Evolutionary conservation across 345 rosid genomes (phyloP).

Genomic region (Syzygium grande): DNA sequence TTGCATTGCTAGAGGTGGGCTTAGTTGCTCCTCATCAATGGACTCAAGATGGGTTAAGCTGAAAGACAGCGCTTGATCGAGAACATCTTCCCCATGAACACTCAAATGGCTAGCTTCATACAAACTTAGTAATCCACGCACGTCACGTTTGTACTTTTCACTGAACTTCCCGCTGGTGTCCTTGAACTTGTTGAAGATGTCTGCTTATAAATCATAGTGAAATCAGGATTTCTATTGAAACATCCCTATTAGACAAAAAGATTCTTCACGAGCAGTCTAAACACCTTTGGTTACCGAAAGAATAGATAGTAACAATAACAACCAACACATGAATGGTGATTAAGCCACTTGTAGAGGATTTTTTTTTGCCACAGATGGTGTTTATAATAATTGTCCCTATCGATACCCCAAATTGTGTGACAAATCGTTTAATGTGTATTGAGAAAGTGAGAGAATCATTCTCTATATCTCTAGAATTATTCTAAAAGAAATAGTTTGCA

Average conservation of each 20-base stretch:
- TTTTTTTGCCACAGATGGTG: background rate
- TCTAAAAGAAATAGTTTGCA: too few species aligned
- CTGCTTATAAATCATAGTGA: background rate
- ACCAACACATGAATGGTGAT: background rate
- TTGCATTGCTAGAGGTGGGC: slow-evolving; percentile 1
- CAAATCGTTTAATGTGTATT: too few species aligned
- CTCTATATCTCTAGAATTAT: too few species aligned
- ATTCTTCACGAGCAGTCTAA: background rate
- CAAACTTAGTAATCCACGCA: background rate
- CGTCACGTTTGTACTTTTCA: slow-evolving; percentile 6
- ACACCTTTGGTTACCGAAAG: background rate
- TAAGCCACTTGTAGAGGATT: background rate
- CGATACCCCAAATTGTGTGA: too few species aligned
- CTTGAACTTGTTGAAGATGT: slow-evolving; percentile 21
- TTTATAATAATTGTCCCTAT: background rate
- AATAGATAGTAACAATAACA: background rate
- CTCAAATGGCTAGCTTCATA: background rate
- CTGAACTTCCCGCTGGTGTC: slow-evolving; percentile 5
- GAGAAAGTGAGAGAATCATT: too few species aligned
- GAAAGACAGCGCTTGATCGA: background rate
- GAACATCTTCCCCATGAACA: slow-evolving; percentile 11
- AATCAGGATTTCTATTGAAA: background rate
- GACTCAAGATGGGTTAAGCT: background rate
- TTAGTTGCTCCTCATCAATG: background rate
- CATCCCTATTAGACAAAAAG: background rate